Percentiles rank a stretch among this genome's conserved stretches.
Conservation (phyloP, 176 grass and related monocot species). For the Echinochloa phyllopogon region DNA sequence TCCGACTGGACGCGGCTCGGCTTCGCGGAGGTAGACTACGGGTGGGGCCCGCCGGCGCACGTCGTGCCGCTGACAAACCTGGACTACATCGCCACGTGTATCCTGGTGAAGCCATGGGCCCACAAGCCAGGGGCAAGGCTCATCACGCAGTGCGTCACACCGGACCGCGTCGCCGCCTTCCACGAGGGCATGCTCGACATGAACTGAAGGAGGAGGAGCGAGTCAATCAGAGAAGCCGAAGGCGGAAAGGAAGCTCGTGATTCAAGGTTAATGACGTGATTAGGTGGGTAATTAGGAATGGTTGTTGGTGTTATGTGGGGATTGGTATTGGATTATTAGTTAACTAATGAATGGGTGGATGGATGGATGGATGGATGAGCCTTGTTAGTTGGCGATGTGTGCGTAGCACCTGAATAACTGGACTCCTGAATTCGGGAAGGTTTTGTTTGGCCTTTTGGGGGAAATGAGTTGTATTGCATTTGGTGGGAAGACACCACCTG, state of each 20-base stretch:
- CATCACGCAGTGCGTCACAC: slow-evolving; percentile 85
- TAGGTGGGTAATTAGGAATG: slow-evolving; percentile 7
- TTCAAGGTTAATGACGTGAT: slow-evolving; percentile 20
- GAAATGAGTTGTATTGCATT: neutral
- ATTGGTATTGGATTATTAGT: slow-evolving; percentile 23
- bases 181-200: slow-evolving; percentile 68
- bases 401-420: slow-evolving; percentile 31
- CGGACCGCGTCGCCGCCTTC: slow-evolving; percentile 68
- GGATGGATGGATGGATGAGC: neutral
- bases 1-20: slow-evolving; percentile 93
- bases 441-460: neutral
- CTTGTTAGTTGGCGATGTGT: slow-evolving; percentile 24
- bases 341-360: neutral
- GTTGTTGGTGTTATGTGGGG: neutral
- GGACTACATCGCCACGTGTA: slow-evolving; percentile 93
- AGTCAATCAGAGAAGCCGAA: neutral
- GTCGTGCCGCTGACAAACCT: slow-evolving; percentile 88
- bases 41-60: slow-evolving; percentile 81
- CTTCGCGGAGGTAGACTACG: slow-evolving; percentile 90
- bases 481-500: slow-evolving; percentile 53
- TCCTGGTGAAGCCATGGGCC: slow-evolving; percentile 71
- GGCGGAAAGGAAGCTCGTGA: neutral
- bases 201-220: slow-evolving; percentile 30
- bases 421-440: slow-evolving; percentile 43
- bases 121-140: slow-evolving; percentile 75